Conservation (phyloP, 2,329 filamentous ascomycete species). For the Exophiala lecanii-corni region DNA sequence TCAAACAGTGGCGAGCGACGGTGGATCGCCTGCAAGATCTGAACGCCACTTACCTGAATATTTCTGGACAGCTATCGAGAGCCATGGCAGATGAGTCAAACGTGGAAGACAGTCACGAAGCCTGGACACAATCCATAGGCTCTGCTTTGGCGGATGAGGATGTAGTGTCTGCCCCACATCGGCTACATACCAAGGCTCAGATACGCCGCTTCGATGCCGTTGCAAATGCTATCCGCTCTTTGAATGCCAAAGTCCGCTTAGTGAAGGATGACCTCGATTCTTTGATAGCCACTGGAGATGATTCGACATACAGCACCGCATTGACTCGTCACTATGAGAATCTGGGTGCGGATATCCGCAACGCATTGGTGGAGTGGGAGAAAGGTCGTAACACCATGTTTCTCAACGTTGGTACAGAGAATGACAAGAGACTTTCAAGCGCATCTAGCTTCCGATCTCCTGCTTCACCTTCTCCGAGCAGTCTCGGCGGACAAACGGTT, state of each 20-base stretch:
- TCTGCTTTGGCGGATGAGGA: slow-evolving; percentile 3
- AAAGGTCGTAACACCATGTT: slow-evolving; percentile 78
- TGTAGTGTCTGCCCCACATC: slow-evolving; percentile 59
- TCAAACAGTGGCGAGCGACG: slow-evolving; percentile 51
- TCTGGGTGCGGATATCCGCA: slow-evolving; percentile 80
- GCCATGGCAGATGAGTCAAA: not conserved
- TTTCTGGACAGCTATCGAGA: slow-evolving; percentile 11
- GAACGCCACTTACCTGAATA: slow-evolving; percentile 34
- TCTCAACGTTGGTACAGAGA: slow-evolving; percentile 60
- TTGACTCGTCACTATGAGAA: slow-evolving; percentile 91
- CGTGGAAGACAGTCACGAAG: not conserved
- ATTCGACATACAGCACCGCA: slow-evolving; percentile 68
- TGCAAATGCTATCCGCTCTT: slow-evolving; percentile 80
- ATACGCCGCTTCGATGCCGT: slow-evolving; percentile 82
- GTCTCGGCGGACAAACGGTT: slow-evolving; percentile 43
- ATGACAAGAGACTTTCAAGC: slow-evolving; percentile 30
- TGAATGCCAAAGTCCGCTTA: slow-evolving; percentile 92
- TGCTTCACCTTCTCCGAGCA: slow-evolving; percentile 41
- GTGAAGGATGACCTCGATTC: slow-evolving; percentile 83
- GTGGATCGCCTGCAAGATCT: slow-evolving; percentile 73
- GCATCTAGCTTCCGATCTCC: slow-evolving; percentile 31
- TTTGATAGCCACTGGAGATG: slow-evolving; percentile 55
- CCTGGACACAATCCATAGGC: not conserved
- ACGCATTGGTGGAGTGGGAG: slow-evolving; percentile 79
- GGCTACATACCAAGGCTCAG: slow-evolving; percentile 79